Conservation (phyloP, 371 early-diverging fungal species). For the Rhizomucor miehei region DNA sequence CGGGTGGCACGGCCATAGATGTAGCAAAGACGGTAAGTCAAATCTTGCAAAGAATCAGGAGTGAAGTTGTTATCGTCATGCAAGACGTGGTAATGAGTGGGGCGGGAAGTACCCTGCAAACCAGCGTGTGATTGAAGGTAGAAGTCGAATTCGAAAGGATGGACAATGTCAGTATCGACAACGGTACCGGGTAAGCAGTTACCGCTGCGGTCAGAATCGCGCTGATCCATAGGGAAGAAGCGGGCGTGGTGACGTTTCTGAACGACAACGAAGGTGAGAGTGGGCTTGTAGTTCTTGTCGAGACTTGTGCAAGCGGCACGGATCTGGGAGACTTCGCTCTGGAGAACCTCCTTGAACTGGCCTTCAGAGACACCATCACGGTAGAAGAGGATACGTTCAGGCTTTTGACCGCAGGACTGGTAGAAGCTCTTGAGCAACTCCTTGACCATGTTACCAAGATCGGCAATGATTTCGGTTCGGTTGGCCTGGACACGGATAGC, state of each 20-base stretch:
- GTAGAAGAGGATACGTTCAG: constrained; percentile 89
- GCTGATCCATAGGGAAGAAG: constrained; percentile 79
- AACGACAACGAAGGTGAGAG: constrained; percentile 89
- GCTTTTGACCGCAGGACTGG: constrained; percentile 72
- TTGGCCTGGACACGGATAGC: constrained; percentile 81
- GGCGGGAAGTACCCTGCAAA: constrained; percentile 84
- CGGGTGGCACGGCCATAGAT: constrained; percentile 78
- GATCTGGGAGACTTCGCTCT: constrained; percentile 79
- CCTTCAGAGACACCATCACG: constrained; percentile 94
- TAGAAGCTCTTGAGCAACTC: constrained; percentile 82
- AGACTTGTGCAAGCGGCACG: constrained; percentile 66
- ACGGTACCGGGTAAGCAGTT: constrained; percentile 84
- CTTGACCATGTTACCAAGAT: constrained; percentile 78
- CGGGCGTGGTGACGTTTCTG: constrained; percentile 97
- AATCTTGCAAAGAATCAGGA: constrained; percentile 67
- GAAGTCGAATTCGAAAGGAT: constrained; percentile 90
- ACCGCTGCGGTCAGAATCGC: constrained; percentile 42
- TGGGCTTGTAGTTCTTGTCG: constrained; percentile 72
- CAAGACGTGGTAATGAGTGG: constrained; percentile 84
- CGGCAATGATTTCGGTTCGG: constrained; percentile 85
- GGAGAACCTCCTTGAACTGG: constrained; percentile 80
- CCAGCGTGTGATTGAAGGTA: constrained; percentile 84
- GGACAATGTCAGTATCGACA: constrained; percentile 82
- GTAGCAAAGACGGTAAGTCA: constrained; percentile 84
- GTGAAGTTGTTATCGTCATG: constrained; percentile 78